Conservation (phyloP, 345 rosid species). For the Bretschneidera sinensis region DNA sequence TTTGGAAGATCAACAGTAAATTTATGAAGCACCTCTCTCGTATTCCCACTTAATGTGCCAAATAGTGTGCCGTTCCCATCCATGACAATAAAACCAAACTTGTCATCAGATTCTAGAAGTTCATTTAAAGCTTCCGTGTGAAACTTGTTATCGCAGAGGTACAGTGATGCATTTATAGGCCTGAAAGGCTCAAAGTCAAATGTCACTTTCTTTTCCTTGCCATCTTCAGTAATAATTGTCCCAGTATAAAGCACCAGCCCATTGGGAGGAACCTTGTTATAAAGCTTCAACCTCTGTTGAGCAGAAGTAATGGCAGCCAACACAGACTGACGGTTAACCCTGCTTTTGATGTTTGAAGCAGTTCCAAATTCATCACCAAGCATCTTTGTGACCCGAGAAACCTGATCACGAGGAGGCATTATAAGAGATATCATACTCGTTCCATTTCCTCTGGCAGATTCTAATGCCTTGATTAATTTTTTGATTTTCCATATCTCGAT, state of each 20-base stretch:
- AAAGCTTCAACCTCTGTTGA: slow-evolving; percentile 87
- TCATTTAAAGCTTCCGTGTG: slow-evolving; percentile 85
- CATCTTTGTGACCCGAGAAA: slow-evolving; percentile 90
- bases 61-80: slow-evolving; percentile 89
- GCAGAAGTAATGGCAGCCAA: slow-evolving; percentile 93
- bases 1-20: slow-evolving; percentile 86
- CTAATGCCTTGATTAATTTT: slow-evolving; percentile 81
- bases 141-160: slow-evolving; percentile 85
- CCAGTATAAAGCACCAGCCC: slow-evolving; percentile 92
- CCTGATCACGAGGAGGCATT: slow-evolving; percentile 95
- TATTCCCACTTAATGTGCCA: slow-evolving; percentile 89
- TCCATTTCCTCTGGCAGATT: slow-evolving; percentile 90
- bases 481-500: slow-evolving; percentile 96
- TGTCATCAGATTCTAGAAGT: slow-evolving; percentile 85
- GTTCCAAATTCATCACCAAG: slow-evolving; percentile 93
- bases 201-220: slow-evolving; percentile 91
- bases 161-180: slow-evolving; percentile 86
- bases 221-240: slow-evolving; percentile 74
- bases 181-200: slow-evolving; percentile 92
- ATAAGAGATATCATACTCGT: slow-evolving; percentile 97
- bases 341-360: slow-evolving; percentile 89
- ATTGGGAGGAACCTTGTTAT: slow-evolving; percentile 83
- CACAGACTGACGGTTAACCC: slow-evolving; percentile 90
- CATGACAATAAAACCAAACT: slow-evolving; percentile 92
- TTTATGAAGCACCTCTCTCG: slow-evolving; percentile 88